Evolutionary conservation across 108 stramenopile species (phyloP).

Genomic region (Nitzschia sp.): DNA sequence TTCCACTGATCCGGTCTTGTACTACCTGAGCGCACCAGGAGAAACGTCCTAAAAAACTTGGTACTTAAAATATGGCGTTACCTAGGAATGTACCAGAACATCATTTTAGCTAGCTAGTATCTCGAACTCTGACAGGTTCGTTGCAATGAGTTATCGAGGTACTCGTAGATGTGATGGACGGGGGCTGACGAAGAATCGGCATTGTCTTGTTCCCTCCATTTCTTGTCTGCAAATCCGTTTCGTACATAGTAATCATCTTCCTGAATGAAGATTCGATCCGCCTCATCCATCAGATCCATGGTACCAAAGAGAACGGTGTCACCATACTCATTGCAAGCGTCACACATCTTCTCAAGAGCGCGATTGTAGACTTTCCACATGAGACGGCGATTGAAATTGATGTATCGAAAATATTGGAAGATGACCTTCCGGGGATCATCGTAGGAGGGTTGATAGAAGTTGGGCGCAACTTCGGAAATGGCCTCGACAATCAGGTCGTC

Average conservation of each 20-base stretch:
- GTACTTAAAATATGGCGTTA: too few relatives aligned
- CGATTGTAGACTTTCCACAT: constrained; percentile 24
- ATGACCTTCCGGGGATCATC: constrained; percentile 22
- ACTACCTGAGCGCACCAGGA: too few relatives aligned
- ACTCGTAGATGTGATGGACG: neutral
- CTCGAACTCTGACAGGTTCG: too few relatives aligned
- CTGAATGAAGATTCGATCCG: constrained; percentile 19
- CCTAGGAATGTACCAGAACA: too few relatives aligned
- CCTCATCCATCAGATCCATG: constrained; percentile 22
- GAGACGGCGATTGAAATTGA: constrained; percentile 10
- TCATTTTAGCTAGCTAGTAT: too few relatives aligned
- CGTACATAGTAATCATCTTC: constrained; percentile 4
- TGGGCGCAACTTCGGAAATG: constrained; percentile 5
- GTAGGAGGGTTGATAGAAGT: constrained; percentile 9
- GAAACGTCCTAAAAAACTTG: too few relatives aligned
- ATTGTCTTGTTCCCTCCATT: neutral
- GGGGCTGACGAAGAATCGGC: neutral
- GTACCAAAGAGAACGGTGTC: constrained; percentile 19
- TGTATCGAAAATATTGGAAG: constrained; percentile 25
- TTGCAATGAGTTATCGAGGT: neutral
- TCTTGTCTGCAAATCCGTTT: constrained; percentile 11
- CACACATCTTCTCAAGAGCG: constrained; percentile 17
- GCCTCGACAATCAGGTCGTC: constrained; percentile 28
- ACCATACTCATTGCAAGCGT: constrained; percentile 3
- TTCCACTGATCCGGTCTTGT: too few relatives aligned